Base-by-base conservation (phyloP, 139 green algal species). In the Pleodorina starrii region DNA sequence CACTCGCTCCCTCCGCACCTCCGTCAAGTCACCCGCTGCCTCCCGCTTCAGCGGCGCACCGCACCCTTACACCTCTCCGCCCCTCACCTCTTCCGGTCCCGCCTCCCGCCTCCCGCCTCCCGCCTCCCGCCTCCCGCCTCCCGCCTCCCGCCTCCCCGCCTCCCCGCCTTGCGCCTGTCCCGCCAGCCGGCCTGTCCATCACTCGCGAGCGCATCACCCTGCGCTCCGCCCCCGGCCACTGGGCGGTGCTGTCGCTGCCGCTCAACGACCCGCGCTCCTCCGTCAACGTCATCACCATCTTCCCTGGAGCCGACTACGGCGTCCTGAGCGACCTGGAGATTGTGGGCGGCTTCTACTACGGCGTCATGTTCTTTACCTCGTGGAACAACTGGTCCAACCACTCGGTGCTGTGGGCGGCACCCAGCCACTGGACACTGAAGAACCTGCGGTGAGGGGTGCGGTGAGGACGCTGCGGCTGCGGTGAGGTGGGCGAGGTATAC, bases 211-310 rank as follows among this genome's bases (percentile, higher is more conserved):
- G 29, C 83, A 71, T 88, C 44, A 88, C 82, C n/a, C 19, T 88
- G 9, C 83, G 66, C 42, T 73, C 68, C 44, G 83, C 68, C 35
- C 66, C 83, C 35, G 83, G 69, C n/a, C 46, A 82, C 46, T 89
- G 83, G 83, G 83, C 48, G 23, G 46, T 71, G 5, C 38, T 89
- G 21, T 44, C 84, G 36, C 63, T 36, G 5, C 85, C 72, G 4
- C 38, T 84, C 12, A 83, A 29, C 69, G 68, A 89, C 60, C 84
- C 84, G 43, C 48, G 36, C 19, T 23, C 38, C 36, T 42, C n/a
- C 27, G 71, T 89, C 50, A 89, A 89, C 69, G 48, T 74, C 48
- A 48, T 89, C 84, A 80, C 71, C 2, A 59, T 89, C 48, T 75
- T 76, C 42, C 69, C 84, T 0, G 84, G 71, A 1, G 84, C 84